Conservation (phyloP, 2,329 filamentous ascomycete species). For the Dryadomyces sulphureus region DNA sequence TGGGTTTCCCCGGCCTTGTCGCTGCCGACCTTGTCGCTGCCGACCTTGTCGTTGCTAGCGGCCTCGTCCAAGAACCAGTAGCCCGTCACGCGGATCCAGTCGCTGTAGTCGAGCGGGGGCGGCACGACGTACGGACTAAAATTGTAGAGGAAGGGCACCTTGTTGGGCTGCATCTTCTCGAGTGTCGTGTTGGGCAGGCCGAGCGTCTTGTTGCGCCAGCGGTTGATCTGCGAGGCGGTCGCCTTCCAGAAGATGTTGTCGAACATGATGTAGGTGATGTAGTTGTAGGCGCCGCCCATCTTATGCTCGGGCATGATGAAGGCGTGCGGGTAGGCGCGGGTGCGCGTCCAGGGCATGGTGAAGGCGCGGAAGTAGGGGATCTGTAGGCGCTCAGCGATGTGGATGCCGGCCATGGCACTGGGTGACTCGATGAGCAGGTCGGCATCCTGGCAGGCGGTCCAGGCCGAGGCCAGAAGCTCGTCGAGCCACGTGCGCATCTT, state of each 20-base stretch:
- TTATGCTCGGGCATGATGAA: constrained; percentile 88
- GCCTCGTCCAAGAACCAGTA: constrained; percentile 92
- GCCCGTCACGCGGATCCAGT: constrained; percentile 94
- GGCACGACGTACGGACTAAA: constrained; percentile 91
- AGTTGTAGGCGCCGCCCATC: constrained; percentile 91
- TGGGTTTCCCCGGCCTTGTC: background rate
- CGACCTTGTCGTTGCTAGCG: background rate
- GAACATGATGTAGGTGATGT: constrained; percentile 89
- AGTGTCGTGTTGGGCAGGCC: constrained; percentile 66
- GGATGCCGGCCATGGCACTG: constrained; percentile 92
- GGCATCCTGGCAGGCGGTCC: constrained; percentile 67
- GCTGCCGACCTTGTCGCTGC: background rate
- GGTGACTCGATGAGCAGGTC: constrained; percentile 92
- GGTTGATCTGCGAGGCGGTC: constrained; percentile 80
- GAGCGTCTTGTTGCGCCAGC: constrained; percentile 74
- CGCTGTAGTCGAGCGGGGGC: constrained; percentile 85
- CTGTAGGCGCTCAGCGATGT: constrained; percentile 82
- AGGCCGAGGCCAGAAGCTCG: constrained; percentile 68
- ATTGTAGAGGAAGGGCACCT: constrained; percentile 97
- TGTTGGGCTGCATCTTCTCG: constrained; percentile 88
- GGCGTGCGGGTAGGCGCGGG: constrained; percentile 87
- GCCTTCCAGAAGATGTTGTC: constrained; percentile 95
- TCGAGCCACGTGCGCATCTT: constrained; percentile 95
- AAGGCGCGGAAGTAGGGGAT: constrained; percentile 97
- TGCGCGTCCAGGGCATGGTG: constrained; percentile 97